Evolutionary conservation across 106 monocot genomes (phyloP).

Genomic region (Allium fistulosum): DNA sequence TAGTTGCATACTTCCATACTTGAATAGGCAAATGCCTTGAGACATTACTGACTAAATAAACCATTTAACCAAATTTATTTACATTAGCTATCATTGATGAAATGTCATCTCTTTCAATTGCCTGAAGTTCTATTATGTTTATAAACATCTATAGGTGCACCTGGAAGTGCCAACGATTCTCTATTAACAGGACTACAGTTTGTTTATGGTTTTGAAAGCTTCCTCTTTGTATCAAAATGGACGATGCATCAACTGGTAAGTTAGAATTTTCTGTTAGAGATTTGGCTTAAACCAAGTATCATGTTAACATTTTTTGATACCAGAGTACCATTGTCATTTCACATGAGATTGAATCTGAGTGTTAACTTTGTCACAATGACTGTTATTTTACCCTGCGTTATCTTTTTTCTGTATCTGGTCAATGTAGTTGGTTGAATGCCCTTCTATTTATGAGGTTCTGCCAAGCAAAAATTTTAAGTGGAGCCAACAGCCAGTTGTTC

Average conservation of each 20-base stretch:
- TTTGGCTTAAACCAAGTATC: too few species aligned
- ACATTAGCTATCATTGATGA: not conserved
- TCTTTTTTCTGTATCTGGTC: not conserved
- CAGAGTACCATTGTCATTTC: too few species aligned
- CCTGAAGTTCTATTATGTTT: conserved; percentile 6
- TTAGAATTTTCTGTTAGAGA: too few species aligned
- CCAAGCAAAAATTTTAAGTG: conserved; percentile 69
- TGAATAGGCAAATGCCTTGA: not conserved
- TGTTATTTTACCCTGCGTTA: not conserved
- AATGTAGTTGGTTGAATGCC: conserved; percentile 77
- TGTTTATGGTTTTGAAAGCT: conserved; percentile 78
- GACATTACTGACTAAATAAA: conserved; percentile 4
- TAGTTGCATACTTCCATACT: not conserved
- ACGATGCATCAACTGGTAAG: conserved; percentile 68
- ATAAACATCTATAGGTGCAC: conserved; percentile 45
- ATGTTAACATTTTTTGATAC: not conserved
- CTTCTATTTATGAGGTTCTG: conserved; percentile 90
- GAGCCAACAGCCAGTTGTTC: conserved; percentile 51
- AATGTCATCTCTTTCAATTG: not conserved
- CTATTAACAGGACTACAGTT: conserved; percentile 89
- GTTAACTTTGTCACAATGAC: too few species aligned
- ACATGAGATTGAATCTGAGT: too few species aligned
- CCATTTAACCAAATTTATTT: too few species aligned
- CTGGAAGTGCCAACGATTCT: conserved; percentile 81
- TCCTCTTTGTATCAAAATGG: conserved; percentile 93